phyloP scores from a whole-genome alignment of 345 rosid genomes.

The Gossypium bickii region DNA sequence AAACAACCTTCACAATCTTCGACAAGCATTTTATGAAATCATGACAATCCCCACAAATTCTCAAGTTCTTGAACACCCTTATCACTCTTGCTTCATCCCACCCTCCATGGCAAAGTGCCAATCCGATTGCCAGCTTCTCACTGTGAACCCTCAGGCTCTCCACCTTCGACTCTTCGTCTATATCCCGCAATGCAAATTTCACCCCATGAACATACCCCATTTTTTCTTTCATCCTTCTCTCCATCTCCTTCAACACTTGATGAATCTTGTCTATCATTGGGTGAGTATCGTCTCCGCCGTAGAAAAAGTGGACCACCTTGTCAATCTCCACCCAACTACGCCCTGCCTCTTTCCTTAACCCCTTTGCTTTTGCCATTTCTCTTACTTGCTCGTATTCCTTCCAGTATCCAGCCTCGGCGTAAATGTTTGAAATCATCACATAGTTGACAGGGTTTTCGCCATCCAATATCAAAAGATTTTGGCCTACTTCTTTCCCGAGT shows the following conservation, averaged over 20 bases:
- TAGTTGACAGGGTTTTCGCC: constrained; percentile 63
- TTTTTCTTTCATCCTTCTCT: constrained; percentile 63
- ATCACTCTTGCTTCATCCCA: constrained; percentile 37
- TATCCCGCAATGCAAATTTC: constrained; percentile 55
- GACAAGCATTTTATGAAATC: constrained; percentile 74
- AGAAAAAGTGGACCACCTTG: constrained; percentile 58
- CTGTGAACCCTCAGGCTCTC: constrained; percentile 78
- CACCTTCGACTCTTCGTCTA: constrained; percentile 73
- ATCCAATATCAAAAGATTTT: constrained; percentile 53
- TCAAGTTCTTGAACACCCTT: constrained; percentile 73
- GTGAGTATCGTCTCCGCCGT: constrained; percentile 57
- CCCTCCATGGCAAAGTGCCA: constrained; percentile 53
- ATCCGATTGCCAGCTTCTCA: constrained; percentile 80
- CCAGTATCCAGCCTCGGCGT: constrained; percentile 72
- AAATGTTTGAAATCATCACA: constrained; percentile 78
- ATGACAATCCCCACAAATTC: constrained; percentile 82
- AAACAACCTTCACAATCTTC: constrained; percentile 39
- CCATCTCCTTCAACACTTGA: constrained; percentile 52
- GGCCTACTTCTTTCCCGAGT: constrained; percentile 61
- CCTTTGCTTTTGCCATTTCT: constrained; percentile 41
- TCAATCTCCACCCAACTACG: constrained; percentile 85
- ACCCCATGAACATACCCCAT: constrained; percentile 49
- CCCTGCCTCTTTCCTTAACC: constrained; percentile 69
- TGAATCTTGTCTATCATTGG: constrained; percentile 46
- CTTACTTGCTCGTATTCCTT: constrained; percentile 54